These are phyloP conservation scores for Mucuna pruriens DNA, from an alignment of 306 rosid genomes.

Conservation along the genomic window DNA sequence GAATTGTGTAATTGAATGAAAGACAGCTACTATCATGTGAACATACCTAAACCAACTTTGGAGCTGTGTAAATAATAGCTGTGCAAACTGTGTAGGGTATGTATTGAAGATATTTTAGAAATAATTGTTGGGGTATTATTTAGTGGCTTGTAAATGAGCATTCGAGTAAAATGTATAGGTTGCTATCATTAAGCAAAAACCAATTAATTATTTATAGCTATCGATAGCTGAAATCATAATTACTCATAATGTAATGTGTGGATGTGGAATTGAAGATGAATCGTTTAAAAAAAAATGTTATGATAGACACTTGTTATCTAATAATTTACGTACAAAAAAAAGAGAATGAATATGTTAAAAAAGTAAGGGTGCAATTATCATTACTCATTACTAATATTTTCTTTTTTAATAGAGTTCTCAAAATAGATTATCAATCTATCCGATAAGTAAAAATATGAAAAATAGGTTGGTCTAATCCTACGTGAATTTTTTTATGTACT, in stretches of 20 bases:
- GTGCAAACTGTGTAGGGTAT: background rate
- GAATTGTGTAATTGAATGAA: background rate
- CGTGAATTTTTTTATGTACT: too few species aligned
- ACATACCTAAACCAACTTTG: too few species aligned
- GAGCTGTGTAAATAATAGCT: background rate
- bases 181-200: conserved; percentile 1
- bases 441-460: too few species aligned
- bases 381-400: too few species aligned
- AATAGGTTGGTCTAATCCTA: too few species aligned
- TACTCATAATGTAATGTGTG: background rate
- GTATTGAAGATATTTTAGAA: background rate
- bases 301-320: conserved; percentile 7
- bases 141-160: background rate
- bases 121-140: background rate
- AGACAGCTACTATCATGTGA: background rate
- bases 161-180: background rate
- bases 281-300: background rate
- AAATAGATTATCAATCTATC: too few species aligned
- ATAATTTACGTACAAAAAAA: background rate
- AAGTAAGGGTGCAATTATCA: too few species aligned
- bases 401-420: too few species aligned
- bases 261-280: background rate
- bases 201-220: background rate
- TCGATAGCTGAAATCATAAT: background rate
- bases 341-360: background rate